phyloP scores from a whole-genome alignment of 257 asterid species.

The Asclepias syriaca region DNA sequence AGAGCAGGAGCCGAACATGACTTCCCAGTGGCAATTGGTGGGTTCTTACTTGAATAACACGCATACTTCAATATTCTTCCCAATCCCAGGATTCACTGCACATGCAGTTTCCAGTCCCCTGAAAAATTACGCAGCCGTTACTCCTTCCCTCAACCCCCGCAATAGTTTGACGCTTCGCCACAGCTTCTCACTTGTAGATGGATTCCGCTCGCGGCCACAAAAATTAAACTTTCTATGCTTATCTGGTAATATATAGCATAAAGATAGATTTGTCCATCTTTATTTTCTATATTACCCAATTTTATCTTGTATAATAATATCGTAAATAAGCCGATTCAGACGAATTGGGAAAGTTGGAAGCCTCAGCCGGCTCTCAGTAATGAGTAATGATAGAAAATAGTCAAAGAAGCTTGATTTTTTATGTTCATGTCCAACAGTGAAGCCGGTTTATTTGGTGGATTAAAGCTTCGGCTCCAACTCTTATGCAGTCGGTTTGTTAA shows the following conservation, averaged over 20 bases:
- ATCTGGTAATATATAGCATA: conserved; percentile 1
- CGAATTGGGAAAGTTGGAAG: not conserved
- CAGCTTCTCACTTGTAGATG: not conserved
- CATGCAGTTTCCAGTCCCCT: too few species aligned
- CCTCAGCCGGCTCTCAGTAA: not conserved
- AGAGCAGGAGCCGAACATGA: not conserved
- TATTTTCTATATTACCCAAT: not conserved
- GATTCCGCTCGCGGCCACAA: conserved; percentile 7
- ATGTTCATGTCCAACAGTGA: not conserved
- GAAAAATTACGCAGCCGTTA: not conserved
- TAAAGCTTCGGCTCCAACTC: not conserved
- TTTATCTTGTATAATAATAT: not conserved
- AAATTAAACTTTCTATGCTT: conserved; percentile 10
- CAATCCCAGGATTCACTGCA: not conserved
- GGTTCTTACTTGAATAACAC: not conserved
- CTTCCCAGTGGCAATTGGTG: not conserved
- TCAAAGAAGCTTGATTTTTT: too few species aligned
- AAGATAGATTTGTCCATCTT: not conserved
- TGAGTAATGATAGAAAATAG: not conserved
- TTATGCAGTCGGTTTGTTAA: not conserved
- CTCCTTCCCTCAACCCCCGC: not conserved
- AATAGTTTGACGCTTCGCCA: not conserved
- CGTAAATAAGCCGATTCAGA: not conserved
- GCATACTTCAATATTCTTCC: not conserved
- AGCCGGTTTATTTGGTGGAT: not conserved